Percentiles rank a stretch among this genome's conserved stretches.
These are phyloP conservation scores for Stephania yunnanensis DNA, from an alignment of 164 flowering plant species.

Conservation along the genomic window DNA sequence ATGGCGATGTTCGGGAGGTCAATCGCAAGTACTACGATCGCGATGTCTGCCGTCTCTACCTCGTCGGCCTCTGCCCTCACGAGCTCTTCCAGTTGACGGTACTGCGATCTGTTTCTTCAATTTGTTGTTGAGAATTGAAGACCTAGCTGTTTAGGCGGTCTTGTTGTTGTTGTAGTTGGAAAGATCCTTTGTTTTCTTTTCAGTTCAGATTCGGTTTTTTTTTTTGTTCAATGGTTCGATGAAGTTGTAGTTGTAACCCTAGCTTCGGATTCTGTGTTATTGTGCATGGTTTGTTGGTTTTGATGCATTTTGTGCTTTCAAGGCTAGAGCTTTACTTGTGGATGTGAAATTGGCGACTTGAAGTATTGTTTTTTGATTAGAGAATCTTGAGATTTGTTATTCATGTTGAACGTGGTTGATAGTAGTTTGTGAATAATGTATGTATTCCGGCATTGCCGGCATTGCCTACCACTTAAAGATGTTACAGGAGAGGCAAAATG, in stretches of 20 bases:
- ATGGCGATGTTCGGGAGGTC: conserved; percentile 86
- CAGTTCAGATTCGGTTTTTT: neutral
- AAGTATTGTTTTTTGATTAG: no score
- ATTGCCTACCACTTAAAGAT: no score
- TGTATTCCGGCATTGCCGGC: no score
- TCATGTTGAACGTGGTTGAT: no score
- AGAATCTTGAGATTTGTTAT: no score
- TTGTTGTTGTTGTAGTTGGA: no score
- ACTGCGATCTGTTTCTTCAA: conserved; percentile 2
- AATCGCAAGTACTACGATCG: conserved; percentile 94
- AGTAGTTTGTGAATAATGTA: no score
- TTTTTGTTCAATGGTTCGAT: neutral
- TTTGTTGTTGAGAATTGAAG: no score
- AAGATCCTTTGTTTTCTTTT: neutral
- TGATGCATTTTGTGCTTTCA: neutral
- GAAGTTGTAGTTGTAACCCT: neutral
- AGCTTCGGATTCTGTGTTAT: neutral
- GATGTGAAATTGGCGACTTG: no score
- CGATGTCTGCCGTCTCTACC: conserved; percentile 90
- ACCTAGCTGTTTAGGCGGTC: neutral
- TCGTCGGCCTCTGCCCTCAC: conserved; percentile 98
- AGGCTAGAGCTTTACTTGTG: neutral
- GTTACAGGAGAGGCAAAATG: no score
- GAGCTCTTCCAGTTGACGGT: conserved; percentile 96
- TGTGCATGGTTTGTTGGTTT: neutral